Evolutionary conservation across 495 filamentous ascomycete genomes (phyloP), one percentile per base, ranked within the genome.

Genomic region (Penicillium malachiteum): DNA sequence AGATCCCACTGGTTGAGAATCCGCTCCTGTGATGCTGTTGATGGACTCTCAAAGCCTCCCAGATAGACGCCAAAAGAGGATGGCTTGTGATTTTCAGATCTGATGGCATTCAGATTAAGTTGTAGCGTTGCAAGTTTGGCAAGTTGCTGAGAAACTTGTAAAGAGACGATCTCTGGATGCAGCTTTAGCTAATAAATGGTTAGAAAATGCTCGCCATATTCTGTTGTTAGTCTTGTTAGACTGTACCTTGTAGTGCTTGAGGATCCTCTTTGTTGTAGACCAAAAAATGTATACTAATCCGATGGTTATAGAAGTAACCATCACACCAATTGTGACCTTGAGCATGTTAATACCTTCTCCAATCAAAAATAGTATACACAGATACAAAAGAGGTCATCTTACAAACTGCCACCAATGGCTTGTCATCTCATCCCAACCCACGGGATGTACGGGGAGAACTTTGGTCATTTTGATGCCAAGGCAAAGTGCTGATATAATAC

Each of bases 1-100:
- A 77, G 57, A 50, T 83, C 77, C 76, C 75, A 81, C 62, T 72
- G 70, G 26, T 62, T 47, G 5, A 81, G 59, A 18, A 80, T 34
- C 7, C 54, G 61, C 38, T 59, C 40, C 52, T 80, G 66, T 8
- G 68, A 57, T 30, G 65, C 44, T 12, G 62, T 69, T 1, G 64
- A 64, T 10, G 74, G 73, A 30, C 59, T 59, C 12, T 54, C 58
- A 33, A 83, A 71, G 7, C 54, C 49, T 13, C 80, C 80, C 4
- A 83, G 63, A 51, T 79, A 81, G 13, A 80, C 73, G 9, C 79
- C 80, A 55, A 79, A 81, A 16, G 76, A 74, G 5, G 64, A 60
- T 7, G 76, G 75, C 50, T 77, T 77, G 26, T 55, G 59, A 18
- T 52, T 53, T 13, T 30, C 35, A 2, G 44, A 21, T 13, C 53